These are phyloP conservation scores for Saccharomycopsis sp. DNA, from an alignment of 805 yeast species.

Conservation along the genomic window DNA sequence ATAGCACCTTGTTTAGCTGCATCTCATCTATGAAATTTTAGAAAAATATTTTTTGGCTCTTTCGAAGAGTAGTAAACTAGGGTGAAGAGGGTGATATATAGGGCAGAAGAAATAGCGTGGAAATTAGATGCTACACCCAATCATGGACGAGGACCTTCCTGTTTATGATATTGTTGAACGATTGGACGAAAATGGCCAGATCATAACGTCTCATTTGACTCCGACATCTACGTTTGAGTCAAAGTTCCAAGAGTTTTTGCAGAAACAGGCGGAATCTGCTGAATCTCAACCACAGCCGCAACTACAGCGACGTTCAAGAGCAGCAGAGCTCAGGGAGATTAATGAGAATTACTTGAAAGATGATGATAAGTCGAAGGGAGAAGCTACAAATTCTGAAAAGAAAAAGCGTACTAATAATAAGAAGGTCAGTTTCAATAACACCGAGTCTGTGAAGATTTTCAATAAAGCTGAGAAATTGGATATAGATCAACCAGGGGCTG, in stretches of 20 bases:
- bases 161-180: conserved; percentile 18
- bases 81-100: too few relatives aligned
- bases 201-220: conserved; percentile 4
- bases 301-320: not conserved
- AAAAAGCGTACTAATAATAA: not conserved
- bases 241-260: conserved; percentile 4
- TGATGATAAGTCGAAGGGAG: not conserved
- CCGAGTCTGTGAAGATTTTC: not conserved
- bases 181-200: conserved; percentile 13
- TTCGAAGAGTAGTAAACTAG: too few relatives aligned
- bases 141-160: conserved; percentile 7
- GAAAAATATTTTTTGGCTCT: too few relatives aligned
- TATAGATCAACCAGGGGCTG: too few relatives aligned
- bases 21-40: too few relatives aligned
- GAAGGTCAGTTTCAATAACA: conserved; percentile 3
- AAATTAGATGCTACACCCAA: too few relatives aligned
- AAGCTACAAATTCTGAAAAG: not conserved
- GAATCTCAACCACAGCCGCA: not conserved
- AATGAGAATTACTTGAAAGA: conserved; percentile 12
- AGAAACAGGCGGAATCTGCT: not conserved
- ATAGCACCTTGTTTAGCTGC: too few relatives aligned
- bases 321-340: conserved; percentile 3
- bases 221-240: conserved; percentile 9
- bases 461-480: not conserved
- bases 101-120: too few relatives aligned